These are phyloP conservation scores for Hanseniaspora mollemarum DNA, from an alignment of 805 yeast genomes.

Conservation along the genomic window DNA sequence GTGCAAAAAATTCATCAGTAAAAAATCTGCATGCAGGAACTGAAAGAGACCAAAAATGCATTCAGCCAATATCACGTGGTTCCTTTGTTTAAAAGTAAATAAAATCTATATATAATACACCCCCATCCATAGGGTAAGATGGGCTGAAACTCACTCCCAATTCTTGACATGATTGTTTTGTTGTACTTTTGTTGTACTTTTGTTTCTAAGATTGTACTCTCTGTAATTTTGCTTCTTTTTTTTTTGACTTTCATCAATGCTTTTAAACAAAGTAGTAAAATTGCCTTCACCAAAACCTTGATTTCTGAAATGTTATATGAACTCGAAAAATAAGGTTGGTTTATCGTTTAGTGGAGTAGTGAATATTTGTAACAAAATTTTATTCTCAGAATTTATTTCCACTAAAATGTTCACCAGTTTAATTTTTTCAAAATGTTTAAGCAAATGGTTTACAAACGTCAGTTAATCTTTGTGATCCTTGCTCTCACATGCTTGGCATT, in stretches of 20 bases:
- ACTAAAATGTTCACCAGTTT: constrained; percentile 49
- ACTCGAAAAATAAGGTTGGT: constrained; percentile 72
- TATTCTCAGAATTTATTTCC: constrained; percentile 45
- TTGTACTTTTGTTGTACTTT: background rate
- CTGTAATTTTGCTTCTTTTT: background rate
- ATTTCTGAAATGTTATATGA: constrained; percentile 69
- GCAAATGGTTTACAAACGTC: background rate
- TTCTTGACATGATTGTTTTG: no score
- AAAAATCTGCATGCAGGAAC: no score
- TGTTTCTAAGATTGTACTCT: background rate
- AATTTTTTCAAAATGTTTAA: constrained; percentile 32
- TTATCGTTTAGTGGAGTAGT: constrained; percentile 65
- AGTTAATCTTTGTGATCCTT: constrained; percentile 37
- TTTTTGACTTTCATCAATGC: constrained; percentile 66
- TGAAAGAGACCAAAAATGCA: no score
- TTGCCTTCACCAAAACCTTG: constrained; percentile 86
- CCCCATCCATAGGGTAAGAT: no score
- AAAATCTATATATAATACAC: no score
- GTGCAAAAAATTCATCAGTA: no score
- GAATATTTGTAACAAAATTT: constrained; percentile 63
- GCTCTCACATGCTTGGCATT: constrained; percentile 31
- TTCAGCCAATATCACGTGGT: no score
- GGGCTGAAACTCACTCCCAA: no score
- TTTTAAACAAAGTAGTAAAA: constrained; percentile 68
- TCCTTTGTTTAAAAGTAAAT: no score